Evolutionary conservation across 2,329 filamentous ascomycete species (phyloP), one percentile per base, ranked within the genome.

Genomic region (Alternaria infectoria): DNA sequence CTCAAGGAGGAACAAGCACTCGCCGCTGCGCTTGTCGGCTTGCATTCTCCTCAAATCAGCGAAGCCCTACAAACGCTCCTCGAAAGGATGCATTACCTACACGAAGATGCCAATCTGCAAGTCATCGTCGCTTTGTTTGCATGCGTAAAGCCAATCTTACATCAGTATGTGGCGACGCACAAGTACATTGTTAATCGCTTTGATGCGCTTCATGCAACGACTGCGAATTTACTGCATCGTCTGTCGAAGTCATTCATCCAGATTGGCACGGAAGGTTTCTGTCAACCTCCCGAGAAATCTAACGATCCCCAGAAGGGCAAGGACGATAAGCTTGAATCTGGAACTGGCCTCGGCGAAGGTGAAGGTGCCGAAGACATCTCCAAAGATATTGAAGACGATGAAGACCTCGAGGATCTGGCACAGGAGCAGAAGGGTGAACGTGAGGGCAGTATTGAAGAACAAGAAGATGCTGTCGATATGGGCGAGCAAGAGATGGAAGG

Each of bases 361-460:
- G 92, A 97, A 79, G 96, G 95, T 17, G 94, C 91, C 5, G 94
- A 99, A 77, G 95, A 99, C 79, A 98, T 99, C 68, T 98, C 94
- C 81, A 98, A 99, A 77, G 96, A 99, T 74, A 91, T 99, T 50
- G 89, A 92, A 67, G 91, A 95, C 15, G 95, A 99, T 64, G 96
- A 99, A 78, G 94, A 99, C 76, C 83, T 99, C 5, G 89, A 92
- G 0, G 96, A 99, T 70, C 84, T 99, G 47, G 95, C 96, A 0
- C 93, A 97, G 77, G 91, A 97, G 73, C 87, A 89, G 45, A 90
- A 92, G 49, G 81, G 69, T 15, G 76, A 91, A 66, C 84, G 87
- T 40, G 81, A 84, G 44, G 86, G 84, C 2, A 90, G 92, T 15
- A 90, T 93, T 58, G 90, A 94, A 69, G 89, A 93, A 69, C 88